Conservation (phyloP, 2,329 filamentous ascomycete genomes). For the Grosmannia penicillata region DNA sequence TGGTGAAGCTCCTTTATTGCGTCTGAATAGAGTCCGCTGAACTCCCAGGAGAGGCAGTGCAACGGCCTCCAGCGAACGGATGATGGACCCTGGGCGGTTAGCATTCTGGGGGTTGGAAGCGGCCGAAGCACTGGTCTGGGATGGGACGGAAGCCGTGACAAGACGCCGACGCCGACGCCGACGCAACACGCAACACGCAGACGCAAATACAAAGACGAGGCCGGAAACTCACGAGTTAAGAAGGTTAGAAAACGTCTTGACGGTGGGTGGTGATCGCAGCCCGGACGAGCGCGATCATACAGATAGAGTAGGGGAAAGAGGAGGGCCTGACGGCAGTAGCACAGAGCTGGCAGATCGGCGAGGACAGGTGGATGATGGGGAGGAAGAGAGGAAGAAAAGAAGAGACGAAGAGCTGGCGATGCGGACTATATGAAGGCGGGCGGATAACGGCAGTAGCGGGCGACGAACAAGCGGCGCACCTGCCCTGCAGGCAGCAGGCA, state of each 20-base stretch:
- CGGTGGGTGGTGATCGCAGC: slow-evolving; percentile 48
- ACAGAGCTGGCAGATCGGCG: background rate
- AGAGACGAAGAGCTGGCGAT: background rate
- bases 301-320: background rate
- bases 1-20: slow-evolving; percentile 30
- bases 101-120: background rate
- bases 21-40: slow-evolving; percentile 54
- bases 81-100: slow-evolving; percentile 57
- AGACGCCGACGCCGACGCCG: no score
- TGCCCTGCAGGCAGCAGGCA: no score
- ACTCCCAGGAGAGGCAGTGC: slow-evolving; percentile 76
- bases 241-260: slow-evolving; percentile 97
- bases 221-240: slow-evolving; percentile 93
- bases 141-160: no score
- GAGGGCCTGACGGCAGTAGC: background rate
- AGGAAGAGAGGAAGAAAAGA: background rate
- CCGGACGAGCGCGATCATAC: slow-evolving; percentile 12
- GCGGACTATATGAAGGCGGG: no score
- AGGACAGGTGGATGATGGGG: background rate
- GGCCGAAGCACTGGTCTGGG: no score
- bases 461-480: no score
- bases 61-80: slow-evolving; percentile 92
- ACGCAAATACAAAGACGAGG: background rate
- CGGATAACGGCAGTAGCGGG: no score
- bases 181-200: background rate